phyloP scores from a whole-genome alignment of 1,139 yeast species.

The Hyphopichia buzzinii region DNA sequence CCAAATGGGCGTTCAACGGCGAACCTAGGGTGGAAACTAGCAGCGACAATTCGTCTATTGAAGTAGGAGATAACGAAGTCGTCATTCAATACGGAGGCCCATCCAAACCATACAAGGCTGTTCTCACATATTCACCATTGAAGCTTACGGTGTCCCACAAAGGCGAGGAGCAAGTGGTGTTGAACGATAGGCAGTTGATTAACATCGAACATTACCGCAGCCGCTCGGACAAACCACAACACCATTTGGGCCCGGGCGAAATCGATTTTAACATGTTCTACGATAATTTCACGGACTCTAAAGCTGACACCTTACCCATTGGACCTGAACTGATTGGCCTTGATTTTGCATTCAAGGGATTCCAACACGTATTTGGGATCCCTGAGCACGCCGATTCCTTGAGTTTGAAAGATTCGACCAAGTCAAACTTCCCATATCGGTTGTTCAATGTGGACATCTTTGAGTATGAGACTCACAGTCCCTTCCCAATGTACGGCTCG shows the following conservation, averaged over 20 bases:
- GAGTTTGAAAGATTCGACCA: conserved; percentile 65
- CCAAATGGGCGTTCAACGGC: conserved; percentile 54
- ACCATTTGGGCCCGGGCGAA: conserved; percentile 54
- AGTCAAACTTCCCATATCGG: conserved; percentile 65
- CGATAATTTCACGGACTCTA: conserved; percentile 62
- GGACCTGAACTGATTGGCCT: conserved; percentile 91
- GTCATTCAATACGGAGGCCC: conserved; percentile 41
- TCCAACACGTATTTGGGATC: conserved; percentile 74
- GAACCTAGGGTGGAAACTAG: not conserved
- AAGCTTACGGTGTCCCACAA: conserved; percentile 47
- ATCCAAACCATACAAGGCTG: conserved; percentile 30
- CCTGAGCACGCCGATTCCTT: conserved; percentile 93
- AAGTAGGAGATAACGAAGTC: conserved; percentile 16
- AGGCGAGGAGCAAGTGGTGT: conserved; percentile 45
- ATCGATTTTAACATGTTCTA: conserved; percentile 53
- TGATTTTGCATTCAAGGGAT: conserved; percentile 67
- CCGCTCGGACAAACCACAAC: conserved; percentile 27
- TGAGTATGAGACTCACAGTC: conserved; percentile 81
- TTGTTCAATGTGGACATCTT: conserved; percentile 90
- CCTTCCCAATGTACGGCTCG: conserved; percentile 91
- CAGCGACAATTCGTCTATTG: not conserved
- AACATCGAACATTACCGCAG: conserved; percentile 79
- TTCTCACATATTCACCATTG: conserved; percentile 50
- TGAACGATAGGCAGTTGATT: conserved; percentile 69
- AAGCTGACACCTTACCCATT: conserved; percentile 58